Evolutionary conservation across 345 rosid genomes (phyloP), one percentile per base, ranked within the genome.

Genomic region (Salix exigua): DNA sequence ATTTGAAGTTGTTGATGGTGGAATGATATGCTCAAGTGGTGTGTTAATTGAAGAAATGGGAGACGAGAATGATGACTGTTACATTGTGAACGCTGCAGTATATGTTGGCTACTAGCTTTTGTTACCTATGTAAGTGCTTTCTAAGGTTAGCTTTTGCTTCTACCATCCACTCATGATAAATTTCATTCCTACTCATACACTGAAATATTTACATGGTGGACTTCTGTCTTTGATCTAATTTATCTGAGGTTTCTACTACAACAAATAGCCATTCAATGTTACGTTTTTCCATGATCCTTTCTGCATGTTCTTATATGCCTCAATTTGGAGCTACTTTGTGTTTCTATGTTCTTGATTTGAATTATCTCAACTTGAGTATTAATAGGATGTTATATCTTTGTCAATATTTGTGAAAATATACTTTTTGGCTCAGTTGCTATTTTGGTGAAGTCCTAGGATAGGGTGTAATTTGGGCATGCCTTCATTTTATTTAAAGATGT

Each of bases 41-140:
- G 96, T 88, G 35, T 74, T 25, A 61, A 91, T 93, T 67, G 97
- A 93, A 86, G 97, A 93, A 84, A 90, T 91, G 97, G 94, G 97
- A 71, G 99, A 93, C 78, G 90, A 84, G 83, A 93, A 86, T 60
- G 97, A 91, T 33, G 94, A 91, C 53, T 93, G 97, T 85, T 95
- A 91, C 90, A 87, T 93, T 40, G 96, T 93, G 67, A 94, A 91
- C 80, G 95, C 88, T 35, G 97, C 98, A 0, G 94, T 94, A 58
- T 92, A 91, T 73, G 89, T 91, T 19, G 95, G 97, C 77, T 92
- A 92, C 88, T 94, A 88, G 82, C 66, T 40, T 48, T 61, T 50
- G 33, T 44, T 62, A 50, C 37, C 12, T 48, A 6, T 50, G 18
- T 12, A 6, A 18, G 66, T 40, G 19, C 38, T 79, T 76, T 53